These are phyloP conservation scores for Cryphonectria radicalis DNA, from an alignment of 2,329 filamentous ascomycete species.

Conservation along the genomic window DNA sequence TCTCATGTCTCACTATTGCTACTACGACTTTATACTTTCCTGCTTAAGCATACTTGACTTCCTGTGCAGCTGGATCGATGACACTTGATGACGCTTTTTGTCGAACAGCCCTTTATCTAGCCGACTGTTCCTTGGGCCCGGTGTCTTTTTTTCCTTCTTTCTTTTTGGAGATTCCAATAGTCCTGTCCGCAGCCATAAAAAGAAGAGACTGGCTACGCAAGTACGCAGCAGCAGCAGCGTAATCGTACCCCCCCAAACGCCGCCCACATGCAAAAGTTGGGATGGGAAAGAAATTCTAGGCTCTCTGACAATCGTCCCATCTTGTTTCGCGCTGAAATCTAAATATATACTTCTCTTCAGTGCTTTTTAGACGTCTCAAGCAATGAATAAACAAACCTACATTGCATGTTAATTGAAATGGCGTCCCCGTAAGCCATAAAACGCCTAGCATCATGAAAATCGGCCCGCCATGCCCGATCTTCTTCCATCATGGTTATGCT, in stretches of 20 bases:
- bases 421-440: constrained; percentile 3
- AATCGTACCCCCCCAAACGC: neutral
- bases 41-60: neutral
- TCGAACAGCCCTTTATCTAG: too few species aligned
- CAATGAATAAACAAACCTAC: neutral
- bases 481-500: constrained; percentile 2
- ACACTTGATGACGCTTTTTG: neutral
- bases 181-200: neutral
- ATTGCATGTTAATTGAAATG: neutral
- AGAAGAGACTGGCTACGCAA: neutral
- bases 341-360: neutral
- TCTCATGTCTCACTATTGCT: neutral
- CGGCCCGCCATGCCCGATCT: neutral
- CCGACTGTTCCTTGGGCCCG: too few species aligned
- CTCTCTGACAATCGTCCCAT: neutral
- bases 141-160: neutral
- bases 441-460: constrained; percentile 19
- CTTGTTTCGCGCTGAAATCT: neutral
- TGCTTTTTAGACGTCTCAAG: neutral
- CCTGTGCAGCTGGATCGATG: neutral
- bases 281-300: neutral
- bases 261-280: neutral
- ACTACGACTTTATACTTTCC: neutral
- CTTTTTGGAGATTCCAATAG: neutral
- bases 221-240: neutral